phyloP scores from a whole-genome alignment of 805 yeast species.

The Grigorovia jiainica region DNA sequence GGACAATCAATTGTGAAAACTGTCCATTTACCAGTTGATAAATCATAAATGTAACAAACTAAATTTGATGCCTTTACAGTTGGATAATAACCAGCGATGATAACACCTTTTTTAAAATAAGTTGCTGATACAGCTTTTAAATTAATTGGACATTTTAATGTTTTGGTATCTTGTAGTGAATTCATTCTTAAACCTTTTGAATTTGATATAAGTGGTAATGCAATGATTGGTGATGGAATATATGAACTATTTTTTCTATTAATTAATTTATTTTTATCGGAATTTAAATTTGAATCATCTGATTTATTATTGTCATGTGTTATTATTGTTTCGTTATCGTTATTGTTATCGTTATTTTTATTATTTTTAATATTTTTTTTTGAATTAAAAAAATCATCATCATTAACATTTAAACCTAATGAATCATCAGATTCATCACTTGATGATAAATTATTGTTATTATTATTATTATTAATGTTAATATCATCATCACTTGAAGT shows the following conservation, averaged over 20 bases:
- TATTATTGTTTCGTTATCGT: not conserved
- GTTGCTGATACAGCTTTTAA: constrained; percentile 52
- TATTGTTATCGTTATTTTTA: constrained; percentile 2
- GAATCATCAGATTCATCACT: no score
- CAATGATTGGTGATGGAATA: constrained; percentile 23
- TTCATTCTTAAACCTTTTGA: constrained; percentile 27
- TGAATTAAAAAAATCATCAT: no score
- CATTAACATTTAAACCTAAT: no score
- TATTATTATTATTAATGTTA: no score
- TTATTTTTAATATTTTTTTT: no score
- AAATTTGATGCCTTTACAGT: constrained; percentile 25
- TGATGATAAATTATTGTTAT: no score
- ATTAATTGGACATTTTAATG: constrained; percentile 25
- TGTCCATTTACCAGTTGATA: constrained; percentile 45
- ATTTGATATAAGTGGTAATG: constrained; percentile 26
- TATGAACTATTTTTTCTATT: not conserved
- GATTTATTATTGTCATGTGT: no score
- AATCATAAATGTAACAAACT: constrained; percentile 26
- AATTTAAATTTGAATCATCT: not conserved
- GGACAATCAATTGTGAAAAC: constrained; percentile 45
- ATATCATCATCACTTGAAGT: no score
- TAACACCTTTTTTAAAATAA: constrained; percentile 54
- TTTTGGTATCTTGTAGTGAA: constrained; percentile 10
- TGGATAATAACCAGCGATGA: constrained; percentile 51
- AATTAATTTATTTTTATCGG: not conserved